phyloP scores from a whole-genome alignment of 2,329 filamentous ascomycete species.

The Ploettnerulaceae sp. region DNA sequence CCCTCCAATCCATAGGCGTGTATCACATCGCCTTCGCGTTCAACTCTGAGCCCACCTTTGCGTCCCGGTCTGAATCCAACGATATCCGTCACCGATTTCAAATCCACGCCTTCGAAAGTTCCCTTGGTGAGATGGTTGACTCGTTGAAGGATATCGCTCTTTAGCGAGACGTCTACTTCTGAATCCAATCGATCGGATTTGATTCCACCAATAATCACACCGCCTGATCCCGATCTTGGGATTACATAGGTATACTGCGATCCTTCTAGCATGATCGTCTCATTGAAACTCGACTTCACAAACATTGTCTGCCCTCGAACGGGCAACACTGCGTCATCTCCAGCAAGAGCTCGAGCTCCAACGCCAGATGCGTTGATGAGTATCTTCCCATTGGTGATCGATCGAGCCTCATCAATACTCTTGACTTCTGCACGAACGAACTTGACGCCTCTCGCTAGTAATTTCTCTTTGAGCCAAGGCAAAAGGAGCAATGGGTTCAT shows the following conservation, averaged over 20 bases:
- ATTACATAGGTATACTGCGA: constrained; percentile 29
- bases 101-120: constrained; percentile 23
- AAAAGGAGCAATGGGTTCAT: constrained; percentile 26
- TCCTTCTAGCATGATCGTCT: constrained; percentile 25
- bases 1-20: constrained; percentile 29
- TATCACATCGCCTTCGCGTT: constrained; percentile 22
- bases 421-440: constrained; percentile 21
- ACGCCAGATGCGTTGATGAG: constrained; percentile 28
- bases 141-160: constrained; percentile 24
- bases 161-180: constrained; percentile 23
- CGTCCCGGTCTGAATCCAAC: constrained; percentile 28
- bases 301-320: constrained; percentile 29
- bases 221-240: constrained; percentile 21
- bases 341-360: constrained; percentile 19
- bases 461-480: constrained; percentile 21
- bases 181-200: constrained; percentile 26
- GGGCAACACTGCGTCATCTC: constrained; percentile 19
- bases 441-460: constrained; percentile 20
- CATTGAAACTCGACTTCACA: constrained; percentile 21
- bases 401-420: constrained; percentile 15
- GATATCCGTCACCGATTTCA: constrained; percentile 21
- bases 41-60: constrained; percentile 25
- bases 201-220: constrained; percentile 27
- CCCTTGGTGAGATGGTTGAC: constrained; percentile 26
- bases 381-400: constrained; percentile 15